A percentile compares a stretch with the other conserved stretches of the same genome.
These are phyloP conservation scores for Globisporangium viniferum DNA, from an alignment of 352 stramenopile genomes.

Conservation along the genomic window DNA sequence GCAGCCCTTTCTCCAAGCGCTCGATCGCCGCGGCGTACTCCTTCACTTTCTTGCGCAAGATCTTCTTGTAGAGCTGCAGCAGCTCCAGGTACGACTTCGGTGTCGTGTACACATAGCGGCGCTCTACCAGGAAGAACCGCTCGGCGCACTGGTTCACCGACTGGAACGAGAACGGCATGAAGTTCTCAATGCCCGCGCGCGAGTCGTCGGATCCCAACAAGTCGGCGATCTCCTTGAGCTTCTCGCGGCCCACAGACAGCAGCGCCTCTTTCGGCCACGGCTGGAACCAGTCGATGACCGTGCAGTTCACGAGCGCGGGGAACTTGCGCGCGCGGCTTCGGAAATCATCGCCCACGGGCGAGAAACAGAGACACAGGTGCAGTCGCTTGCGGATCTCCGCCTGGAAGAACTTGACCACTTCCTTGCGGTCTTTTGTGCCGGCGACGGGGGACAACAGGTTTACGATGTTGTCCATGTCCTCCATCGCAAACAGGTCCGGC, in stretches of 20 bases:
- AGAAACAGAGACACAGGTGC: conserved; percentile 94
- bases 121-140: conserved; percentile 88
- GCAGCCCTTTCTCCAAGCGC: conserved; percentile 89
- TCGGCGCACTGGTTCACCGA: conserved; percentile 91
- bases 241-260: conserved; percentile 87
- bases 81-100: conserved; percentile 95
- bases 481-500: conserved; percentile 91
- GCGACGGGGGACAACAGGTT: conserved; percentile 78
- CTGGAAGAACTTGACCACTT: conserved; percentile 96
- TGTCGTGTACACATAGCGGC: conserved; percentile 93
- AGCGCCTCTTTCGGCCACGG: conserved; percentile 93
- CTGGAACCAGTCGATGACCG: conserved; percentile 95
- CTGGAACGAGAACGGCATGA: conserved; percentile 95
- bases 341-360: conserved; percentile 94
- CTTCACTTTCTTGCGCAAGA: conserved; percentile 89
- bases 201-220: conserved; percentile 80
- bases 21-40: conserved; percentile 89
- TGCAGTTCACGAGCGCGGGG: conserved; percentile 94
- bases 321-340: conserved; percentile 93
- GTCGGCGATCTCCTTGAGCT: conserved; percentile 83
- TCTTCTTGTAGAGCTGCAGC: conserved; percentile 93
- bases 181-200: conserved; percentile 89
- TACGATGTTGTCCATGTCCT: conserved; percentile 94
- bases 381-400: conserved; percentile 93
- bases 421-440: conserved; percentile 84